Conservation (phyloP, 345 rosid species). For the Nephelium lappaceum region DNA sequence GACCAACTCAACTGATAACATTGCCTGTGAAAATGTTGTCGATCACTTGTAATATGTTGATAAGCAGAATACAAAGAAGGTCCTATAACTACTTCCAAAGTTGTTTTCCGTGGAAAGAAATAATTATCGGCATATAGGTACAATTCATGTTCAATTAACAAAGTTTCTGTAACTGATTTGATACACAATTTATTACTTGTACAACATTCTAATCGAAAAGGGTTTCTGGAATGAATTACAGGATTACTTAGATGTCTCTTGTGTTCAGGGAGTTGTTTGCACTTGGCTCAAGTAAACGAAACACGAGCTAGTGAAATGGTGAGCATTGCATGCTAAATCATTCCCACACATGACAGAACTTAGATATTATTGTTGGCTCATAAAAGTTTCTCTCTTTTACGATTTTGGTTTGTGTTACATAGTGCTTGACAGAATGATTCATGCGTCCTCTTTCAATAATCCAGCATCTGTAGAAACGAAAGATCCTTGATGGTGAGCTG, state of each 20-base stretch:
- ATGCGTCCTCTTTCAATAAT: not conserved
- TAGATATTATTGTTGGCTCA: no score
- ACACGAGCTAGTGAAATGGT: not conserved
- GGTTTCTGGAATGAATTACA: not conserved
- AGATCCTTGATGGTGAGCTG: not conserved
- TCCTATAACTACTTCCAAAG: not conserved
- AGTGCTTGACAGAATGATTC: not conserved
- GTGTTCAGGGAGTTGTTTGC: not conserved
- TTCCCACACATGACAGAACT: not conserved
- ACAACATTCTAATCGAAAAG: not conserved
- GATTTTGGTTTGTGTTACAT: not conserved
- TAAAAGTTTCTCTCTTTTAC: not conserved
- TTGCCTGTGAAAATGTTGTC: slow-evolving; percentile 14
- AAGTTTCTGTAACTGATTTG: not conserved
- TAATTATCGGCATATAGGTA: not conserved
- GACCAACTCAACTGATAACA: slow-evolving; percentile 15
- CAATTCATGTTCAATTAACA: not conserved
- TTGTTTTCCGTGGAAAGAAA: not conserved
- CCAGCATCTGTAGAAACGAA: not conserved
- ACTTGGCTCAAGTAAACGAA: not conserved
- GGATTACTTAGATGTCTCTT: not conserved
- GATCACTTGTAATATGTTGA: not conserved
- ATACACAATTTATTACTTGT: not conserved
- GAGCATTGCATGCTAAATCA: not conserved
- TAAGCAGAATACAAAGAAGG: not conserved